Percentiles rank a stretch among this genome's conserved stretches.
Evolutionary conservation across 169 alveolate genomes (phyloP).

Genomic region (Plasmodium coatneyi): DNA sequence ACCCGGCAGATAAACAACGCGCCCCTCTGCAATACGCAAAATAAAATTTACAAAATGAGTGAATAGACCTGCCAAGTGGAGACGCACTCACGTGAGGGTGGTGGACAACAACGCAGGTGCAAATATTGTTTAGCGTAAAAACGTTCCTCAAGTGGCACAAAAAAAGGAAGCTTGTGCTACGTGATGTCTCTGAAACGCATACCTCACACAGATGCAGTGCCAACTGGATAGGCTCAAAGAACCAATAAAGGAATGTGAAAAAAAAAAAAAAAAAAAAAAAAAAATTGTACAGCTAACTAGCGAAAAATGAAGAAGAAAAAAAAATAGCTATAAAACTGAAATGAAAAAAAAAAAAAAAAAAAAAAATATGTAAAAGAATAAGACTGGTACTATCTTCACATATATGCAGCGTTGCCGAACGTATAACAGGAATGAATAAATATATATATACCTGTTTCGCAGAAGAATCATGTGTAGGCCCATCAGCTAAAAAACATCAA

Average conservation of each 20-base stretch:
- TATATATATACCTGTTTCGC: not conserved
- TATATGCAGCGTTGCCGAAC: not conserved
- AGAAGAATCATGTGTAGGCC: not conserved
- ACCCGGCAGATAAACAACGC: not conserved
- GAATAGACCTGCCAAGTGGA: not conserved
- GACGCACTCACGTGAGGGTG: not conserved
- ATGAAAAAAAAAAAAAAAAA: not conserved
- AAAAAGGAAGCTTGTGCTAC: not conserved
- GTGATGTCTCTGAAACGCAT: not conserved
- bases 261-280: too few relatives aligned
- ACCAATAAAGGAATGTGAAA: not conserved
- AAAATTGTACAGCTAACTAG: too few relatives aligned
- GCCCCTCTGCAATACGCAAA: not conserved
- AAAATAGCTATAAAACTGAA: too few relatives aligned
- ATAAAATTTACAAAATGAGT: not conserved
- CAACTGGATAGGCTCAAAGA: not conserved
- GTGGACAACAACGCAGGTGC: not conserved
- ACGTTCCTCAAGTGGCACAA: not conserved
- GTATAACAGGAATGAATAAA: not conserved
- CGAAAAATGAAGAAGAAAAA: too few relatives aligned
- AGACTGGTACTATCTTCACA: not conserved
- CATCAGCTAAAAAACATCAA: not conserved
- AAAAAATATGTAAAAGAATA: not conserved
- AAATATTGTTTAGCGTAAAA: not conserved
- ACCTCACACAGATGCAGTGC: not conserved